Evolutionary conservation across 495 filamentous ascomycete species (phyloP).

Genomic region (Neurospora sp.): DNA sequence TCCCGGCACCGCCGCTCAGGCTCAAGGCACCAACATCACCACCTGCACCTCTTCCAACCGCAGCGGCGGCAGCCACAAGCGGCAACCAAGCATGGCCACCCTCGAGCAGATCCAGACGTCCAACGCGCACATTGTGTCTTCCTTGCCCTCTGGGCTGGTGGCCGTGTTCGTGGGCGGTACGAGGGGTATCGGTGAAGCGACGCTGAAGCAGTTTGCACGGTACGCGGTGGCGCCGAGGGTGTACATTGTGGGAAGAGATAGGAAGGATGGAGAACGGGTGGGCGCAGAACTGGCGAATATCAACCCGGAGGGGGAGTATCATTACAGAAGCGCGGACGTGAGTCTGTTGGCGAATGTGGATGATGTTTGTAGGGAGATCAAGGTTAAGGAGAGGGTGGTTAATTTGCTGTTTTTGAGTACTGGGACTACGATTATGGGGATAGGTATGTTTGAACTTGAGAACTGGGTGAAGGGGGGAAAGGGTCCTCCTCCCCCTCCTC

Average conservation of each 20-base stretch:
- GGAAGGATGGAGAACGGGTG: conserved; percentile 35
- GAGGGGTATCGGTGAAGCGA: conserved; percentile 51
- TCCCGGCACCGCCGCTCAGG: neutral
- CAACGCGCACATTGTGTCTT: conserved; percentile 26
- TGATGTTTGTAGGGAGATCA: conserved; percentile 46
- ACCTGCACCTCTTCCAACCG: conserved; percentile 5
- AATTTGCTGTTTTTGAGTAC: conserved; percentile 53
- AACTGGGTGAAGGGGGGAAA: too few relatives aligned
- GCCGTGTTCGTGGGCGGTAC: conserved; percentile 58
- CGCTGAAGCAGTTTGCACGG: conserved; percentile 45
- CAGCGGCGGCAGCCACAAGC: conserved; percentile 7
- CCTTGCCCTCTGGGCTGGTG: conserved; percentile 32
- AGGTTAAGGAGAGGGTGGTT: conserved; percentile 40
- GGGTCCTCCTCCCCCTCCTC: neutral
- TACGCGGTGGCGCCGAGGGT: conserved; percentile 29
- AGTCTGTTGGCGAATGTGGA: conserved; percentile 52
- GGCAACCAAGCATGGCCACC: conserved; percentile 23
- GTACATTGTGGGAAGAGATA: conserved; percentile 38
- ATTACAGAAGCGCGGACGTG: conserved; percentile 48
- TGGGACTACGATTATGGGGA: conserved; percentile 30
- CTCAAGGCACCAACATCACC: neutral
- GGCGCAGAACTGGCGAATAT: conserved; percentile 32
- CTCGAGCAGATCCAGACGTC: conserved; percentile 27
- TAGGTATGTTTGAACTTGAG: neutral
- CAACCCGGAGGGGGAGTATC: conserved; percentile 41